Percentiles rank a stretch among this genome's conserved stretches.
These are phyloP conservation scores for Penicillium sp. DNA, from an alignment of 2,329 filamentous ascomycete genomes.

Conservation along the genomic window DNA sequence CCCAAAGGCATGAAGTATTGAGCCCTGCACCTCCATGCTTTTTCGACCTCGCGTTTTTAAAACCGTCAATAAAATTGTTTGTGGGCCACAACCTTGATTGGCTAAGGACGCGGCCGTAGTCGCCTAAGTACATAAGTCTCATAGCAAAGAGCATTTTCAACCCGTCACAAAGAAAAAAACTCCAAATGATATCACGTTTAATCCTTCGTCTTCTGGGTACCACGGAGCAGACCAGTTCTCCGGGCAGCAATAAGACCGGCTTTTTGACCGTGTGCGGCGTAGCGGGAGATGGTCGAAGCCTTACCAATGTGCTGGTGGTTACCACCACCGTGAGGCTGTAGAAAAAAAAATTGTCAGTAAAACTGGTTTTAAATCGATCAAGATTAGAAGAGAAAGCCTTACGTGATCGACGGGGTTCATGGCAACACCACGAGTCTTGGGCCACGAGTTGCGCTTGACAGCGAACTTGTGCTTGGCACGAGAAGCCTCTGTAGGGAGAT, in stretches of 20 bases:
- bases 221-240: conserved; percentile 99
- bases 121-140: conserved; percentile 50
- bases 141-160: conserved; percentile 47
- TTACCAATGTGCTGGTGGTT: conserved; percentile 99
- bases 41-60: conserved; percentile 30
- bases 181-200: conserved; percentile 67
- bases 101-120: conserved; percentile 46
- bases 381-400: conserved; percentile 39
- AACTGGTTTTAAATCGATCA: conserved; percentile 4
- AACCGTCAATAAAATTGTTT: conserved; percentile 39
- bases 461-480: conserved; percentile 99
- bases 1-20: conserved; percentile 19
- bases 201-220: conserved; percentile 99
- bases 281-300: conserved; percentile 98
- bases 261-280: conserved; percentile 98
- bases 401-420: conserved; percentile 99
- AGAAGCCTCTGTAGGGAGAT: conserved; percentile 77
- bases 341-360: conserved; percentile 29
- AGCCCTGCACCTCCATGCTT: conserved; percentile 31
- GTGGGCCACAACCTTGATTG: conserved; percentile 47
- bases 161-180: conserved; percentile 58
- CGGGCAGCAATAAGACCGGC: conserved; percentile 99
- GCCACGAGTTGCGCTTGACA: conserved; percentile 99
- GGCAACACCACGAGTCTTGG: conserved; percentile 99
- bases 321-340: conserved; percentile 89